Evolutionary conservation across 371 early-diverging fungal genomes (phyloP).

Genomic region (Rhizomucor pusillus): DNA sequence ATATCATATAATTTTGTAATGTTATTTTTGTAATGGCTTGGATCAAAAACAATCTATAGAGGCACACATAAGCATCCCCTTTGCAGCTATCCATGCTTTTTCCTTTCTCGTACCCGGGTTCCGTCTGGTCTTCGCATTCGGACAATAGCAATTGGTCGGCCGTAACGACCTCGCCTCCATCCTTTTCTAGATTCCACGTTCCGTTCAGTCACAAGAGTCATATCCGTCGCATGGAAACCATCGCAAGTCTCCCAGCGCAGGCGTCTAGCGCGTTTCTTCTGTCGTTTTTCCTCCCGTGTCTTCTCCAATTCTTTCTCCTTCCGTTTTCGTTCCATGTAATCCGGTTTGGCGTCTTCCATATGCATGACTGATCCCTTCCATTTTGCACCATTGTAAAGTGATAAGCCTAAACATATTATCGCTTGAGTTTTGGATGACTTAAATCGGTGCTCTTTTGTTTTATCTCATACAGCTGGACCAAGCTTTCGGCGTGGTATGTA

Average conservation of each 20-base stretch:
- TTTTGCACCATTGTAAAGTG: slow-evolving; percentile 75
- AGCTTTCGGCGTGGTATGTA: slow-evolving; percentile 63
- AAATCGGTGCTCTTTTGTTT: background rate
- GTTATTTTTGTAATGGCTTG: slow-evolving; percentile 69
- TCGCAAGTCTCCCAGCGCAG: slow-evolving; percentile 28
- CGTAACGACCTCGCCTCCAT: slow-evolving; percentile 79
- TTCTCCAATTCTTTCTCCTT: slow-evolving; percentile 23
- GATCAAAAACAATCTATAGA: slow-evolving; percentile 65
- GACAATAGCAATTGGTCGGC: slow-evolving; percentile 75
- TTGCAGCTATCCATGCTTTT: background rate
- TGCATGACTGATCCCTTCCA: slow-evolving; percentile 81
- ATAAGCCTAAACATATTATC: slow-evolving; percentile 47
- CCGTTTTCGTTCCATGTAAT: slow-evolving; percentile 55
- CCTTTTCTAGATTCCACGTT: slow-evolving; percentile 62
- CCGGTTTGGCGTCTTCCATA: slow-evolving; percentile 78
- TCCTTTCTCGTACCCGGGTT: slow-evolving; percentile 27
- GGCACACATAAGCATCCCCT: background rate
- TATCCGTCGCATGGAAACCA: slow-evolving; percentile 56
- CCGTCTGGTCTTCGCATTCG: slow-evolving; percentile 53
- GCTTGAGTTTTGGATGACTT: background rate
- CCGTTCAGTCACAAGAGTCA: slow-evolving; percentile 71
- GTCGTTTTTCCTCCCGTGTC: slow-evolving; percentile 15
- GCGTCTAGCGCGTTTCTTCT: slow-evolving; percentile 30
- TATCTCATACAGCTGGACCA: slow-evolving; percentile 60
- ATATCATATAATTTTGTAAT: slow-evolving; percentile 62